Percentiles rank a stretch among this genome's conserved stretches.
These are phyloP conservation scores for Umbellularia californica DNA, from an alignment of 164 flowering plant genomes.

Conservation along the genomic window DNA sequence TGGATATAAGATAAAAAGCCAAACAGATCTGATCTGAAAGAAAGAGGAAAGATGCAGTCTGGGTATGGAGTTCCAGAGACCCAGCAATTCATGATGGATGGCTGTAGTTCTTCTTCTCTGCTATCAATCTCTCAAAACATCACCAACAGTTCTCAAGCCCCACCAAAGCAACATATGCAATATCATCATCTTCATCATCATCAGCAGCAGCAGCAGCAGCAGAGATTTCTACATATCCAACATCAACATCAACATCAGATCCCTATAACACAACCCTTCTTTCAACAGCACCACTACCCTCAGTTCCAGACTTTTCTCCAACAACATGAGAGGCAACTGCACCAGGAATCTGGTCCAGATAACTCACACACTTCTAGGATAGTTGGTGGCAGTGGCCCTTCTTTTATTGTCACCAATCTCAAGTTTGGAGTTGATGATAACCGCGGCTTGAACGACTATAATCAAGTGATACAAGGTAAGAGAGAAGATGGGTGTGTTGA, in stretches of 20 bases:
- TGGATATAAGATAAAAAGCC: neutral
- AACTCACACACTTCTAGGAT: neutral
- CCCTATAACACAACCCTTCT: slow-evolving; percentile 24
- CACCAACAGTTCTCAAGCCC: neutral
- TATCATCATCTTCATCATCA: slow-evolving; percentile 8
- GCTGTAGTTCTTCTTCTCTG: slow-evolving; percentile 15
- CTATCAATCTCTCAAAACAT: slow-evolving; percentile 16
- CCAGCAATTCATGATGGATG: slow-evolving; percentile 24
- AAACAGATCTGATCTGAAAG: neutral
- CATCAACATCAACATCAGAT: neutral
- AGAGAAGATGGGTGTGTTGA: slow-evolving; percentile 12
- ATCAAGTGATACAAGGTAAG: neutral
- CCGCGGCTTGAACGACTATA: slow-evolving; percentile 10
- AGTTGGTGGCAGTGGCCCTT: neutral
- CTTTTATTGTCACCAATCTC: slow-evolving; percentile 18
- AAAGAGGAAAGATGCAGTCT: slow-evolving; percentile 24
- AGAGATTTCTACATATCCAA: slow-evolving; percentile 3
- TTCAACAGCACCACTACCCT: slow-evolving; percentile 19
- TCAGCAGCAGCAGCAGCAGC: slow-evolving; percentile 9
- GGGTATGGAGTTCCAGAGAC: slow-evolving; percentile 18
- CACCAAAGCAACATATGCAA: slow-evolving; percentile 1
- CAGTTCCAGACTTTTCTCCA: slow-evolving; percentile 12
- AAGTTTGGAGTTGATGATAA: slow-evolving; percentile 17
- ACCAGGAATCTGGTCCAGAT: slow-evolving; percentile 10
- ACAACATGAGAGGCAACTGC: slow-evolving; percentile 12